Evolutionary conservation across 768 basidiomycete genomes (phyloP).

Genomic region (Leucocoprinus birnbaumii): DNA sequence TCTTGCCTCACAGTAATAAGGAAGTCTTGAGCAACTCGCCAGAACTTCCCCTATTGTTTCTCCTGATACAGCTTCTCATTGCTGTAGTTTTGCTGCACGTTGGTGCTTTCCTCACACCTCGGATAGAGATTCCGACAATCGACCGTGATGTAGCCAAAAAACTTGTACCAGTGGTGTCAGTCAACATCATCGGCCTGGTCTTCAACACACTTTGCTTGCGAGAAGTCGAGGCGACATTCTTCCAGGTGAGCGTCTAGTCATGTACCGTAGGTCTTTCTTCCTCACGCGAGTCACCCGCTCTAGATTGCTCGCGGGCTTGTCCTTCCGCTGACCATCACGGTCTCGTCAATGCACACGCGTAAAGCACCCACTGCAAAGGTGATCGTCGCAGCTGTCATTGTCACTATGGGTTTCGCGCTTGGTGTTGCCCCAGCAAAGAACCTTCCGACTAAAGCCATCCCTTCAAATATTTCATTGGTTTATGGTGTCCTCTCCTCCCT

Average conservation of each 20-base stretch:
- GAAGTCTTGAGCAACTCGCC: conserved; percentile 67
- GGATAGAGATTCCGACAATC: conserved; percentile 55
- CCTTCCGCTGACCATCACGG: conserved; percentile 75
- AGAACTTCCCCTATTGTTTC: conserved; percentile 64
- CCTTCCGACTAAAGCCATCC: conserved; percentile 38
- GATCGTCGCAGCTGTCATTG: conserved; percentile 55
- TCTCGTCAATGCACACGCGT: conserved; percentile 60
- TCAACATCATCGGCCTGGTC: conserved; percentile 72
- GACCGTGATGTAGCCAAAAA: conserved; percentile 53
- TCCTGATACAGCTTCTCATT: conserved; percentile 64
- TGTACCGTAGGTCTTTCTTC: not conserved
- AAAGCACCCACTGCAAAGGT: conserved; percentile 52
- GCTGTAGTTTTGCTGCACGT: conserved; percentile 64
- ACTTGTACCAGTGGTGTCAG: conserved; percentile 58
- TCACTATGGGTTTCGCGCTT: conserved; percentile 74
- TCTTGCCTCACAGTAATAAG: conserved; percentile 58
- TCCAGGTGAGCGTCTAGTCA: conserved; percentile 47
- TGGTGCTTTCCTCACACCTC: conserved; percentile 42
- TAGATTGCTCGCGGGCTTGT: conserved; percentile 85
- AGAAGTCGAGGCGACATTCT: conserved; percentile 78
- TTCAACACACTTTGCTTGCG: conserved; percentile 80
- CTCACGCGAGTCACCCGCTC: not conserved
- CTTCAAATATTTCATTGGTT: conserved; percentile 56
- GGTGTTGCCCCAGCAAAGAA: conserved; percentile 61
- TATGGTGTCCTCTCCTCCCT: conserved; percentile 73